Percentiles rank a stretch among this genome's conserved stretches.
Conservation (phyloP, 257 asterid genomes). For the Gentiana straminea region DNA sequence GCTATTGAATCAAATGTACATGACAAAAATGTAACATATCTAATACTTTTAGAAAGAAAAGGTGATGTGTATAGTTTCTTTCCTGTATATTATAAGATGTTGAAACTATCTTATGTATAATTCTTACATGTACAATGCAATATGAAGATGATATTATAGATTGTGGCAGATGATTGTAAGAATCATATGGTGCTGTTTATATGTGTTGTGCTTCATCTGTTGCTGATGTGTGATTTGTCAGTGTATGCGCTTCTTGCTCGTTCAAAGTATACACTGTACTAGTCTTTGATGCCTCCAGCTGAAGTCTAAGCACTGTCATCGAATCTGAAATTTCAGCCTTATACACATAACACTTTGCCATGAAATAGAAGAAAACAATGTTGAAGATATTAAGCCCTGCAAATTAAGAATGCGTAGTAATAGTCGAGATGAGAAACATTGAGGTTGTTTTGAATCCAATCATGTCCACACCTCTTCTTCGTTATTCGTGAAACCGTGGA, state of each 20-base stretch:
- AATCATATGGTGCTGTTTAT: too few relatives aligned
- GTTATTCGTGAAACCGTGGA: constrained; percentile 48
- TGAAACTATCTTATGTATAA: too few relatives aligned
- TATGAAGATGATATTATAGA: too few relatives aligned
- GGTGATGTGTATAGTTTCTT: too few relatives aligned
- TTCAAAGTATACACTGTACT: constrained; percentile 5
- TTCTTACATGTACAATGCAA: too few relatives aligned
- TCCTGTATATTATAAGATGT: too few relatives aligned
- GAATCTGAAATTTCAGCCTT: constrained; percentile 77
- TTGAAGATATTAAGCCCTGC: constrained; percentile 44
- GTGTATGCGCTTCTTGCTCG: constrained; percentile 8
- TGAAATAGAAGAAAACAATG: constrained; percentile 36
- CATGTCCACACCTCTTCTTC: constrained; percentile 21
- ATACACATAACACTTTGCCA: constrained; percentile 52
- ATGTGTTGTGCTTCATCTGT: too few relatives aligned
- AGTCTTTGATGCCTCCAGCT: constrained; percentile 25
- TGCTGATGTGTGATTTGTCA: not conserved
- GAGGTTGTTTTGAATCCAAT: constrained; percentile 64
- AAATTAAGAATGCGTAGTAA: constrained; percentile 43
- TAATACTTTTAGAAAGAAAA: too few relatives aligned
- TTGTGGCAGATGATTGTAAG: too few relatives aligned
- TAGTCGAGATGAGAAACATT: constrained; percentile 63
- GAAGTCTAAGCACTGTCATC: constrained; percentile 41
- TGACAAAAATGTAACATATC: too few relatives aligned
- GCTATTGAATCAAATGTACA: too few relatives aligned